A percentile compares a stretch with the other conserved stretches of the same genome.
phyloP scores from a whole-genome alignment of 768 basidiomycete genomes.

The Pleurotus tuoliensis region DNA sequence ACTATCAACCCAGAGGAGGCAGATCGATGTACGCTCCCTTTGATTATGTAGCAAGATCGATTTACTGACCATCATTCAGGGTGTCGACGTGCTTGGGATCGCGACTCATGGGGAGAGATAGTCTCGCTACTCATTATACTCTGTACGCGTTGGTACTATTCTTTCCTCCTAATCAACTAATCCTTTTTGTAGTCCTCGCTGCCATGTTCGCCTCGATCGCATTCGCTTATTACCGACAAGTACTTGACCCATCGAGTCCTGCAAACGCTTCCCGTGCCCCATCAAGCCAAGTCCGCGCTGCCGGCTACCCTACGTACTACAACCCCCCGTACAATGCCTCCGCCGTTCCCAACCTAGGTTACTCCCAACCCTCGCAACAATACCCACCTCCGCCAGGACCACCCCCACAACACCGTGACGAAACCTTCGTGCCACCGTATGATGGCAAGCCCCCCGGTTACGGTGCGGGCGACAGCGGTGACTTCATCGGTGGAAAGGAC shows the following conservation, averaged over 20 bases:
- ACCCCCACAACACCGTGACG: conserved; percentile 33
- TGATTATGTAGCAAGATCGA: no score
- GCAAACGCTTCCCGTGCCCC: conserved; percentile 50
- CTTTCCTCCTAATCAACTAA: background rate
- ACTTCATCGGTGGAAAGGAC: conserved; percentile 25
- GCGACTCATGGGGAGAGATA: conserved; percentile 67
- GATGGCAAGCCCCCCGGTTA: conserved; percentile 49
- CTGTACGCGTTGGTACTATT: conserved; percentile 36
- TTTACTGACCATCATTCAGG: conserved; percentile 32
- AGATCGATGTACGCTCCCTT: conserved; percentile 34
- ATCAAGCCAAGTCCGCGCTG: conserved; percentile 30
- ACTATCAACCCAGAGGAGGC: conserved; percentile 37
- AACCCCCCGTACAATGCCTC: conserved; percentile 53
- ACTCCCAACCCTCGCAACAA: conserved; percentile 21
- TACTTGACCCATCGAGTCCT: conserved; percentile 61
- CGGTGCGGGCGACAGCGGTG: conserved; percentile 12
- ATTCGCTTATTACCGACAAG: conserved; percentile 72
- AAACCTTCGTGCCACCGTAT: conserved; percentile 32
- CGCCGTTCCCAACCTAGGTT: conserved; percentile 26
- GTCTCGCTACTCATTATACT: conserved; percentile 55
- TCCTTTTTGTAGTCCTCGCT: conserved; percentile 41
- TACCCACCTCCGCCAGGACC: conserved; percentile 51
- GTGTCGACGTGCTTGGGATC: conserved; percentile 58
- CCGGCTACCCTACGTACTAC: conserved; percentile 48
- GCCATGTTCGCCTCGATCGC: conserved; percentile 61